Conservation (phyloP, 2,329 filamentous ascomycete genomes). For the Sodiomyces alkalinus region DNA sequence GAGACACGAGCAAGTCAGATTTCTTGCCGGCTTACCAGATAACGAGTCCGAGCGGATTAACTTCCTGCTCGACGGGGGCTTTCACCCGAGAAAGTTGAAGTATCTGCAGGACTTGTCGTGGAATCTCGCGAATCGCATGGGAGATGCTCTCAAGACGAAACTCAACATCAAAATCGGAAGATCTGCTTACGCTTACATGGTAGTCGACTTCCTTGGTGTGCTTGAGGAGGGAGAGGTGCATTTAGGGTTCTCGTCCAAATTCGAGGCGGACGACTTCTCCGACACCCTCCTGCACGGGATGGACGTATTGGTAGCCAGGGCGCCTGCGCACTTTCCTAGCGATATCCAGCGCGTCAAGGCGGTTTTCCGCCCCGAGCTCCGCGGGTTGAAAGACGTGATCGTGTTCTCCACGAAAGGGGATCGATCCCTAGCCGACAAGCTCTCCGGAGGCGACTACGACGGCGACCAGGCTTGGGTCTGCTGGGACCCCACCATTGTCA, state of each 20-base stretch:
- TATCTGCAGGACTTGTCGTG: conserved; percentile 33
- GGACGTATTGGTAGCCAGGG: conserved; percentile 52
- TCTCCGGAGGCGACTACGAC: conserved; percentile 72
- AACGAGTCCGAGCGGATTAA: conserved; percentile 34
- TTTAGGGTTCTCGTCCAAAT: conserved; percentile 51
- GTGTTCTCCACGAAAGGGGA: conserved; percentile 55
- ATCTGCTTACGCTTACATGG: conserved; percentile 50
- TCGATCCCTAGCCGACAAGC: conserved; percentile 48
- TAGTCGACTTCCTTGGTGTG: conserved; percentile 48
- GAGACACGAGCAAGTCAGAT: conserved; percentile 22
- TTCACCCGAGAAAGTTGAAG: conserved; percentile 30
- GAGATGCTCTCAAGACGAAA: conserved; percentile 34
- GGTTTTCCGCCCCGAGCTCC: conserved; percentile 43
- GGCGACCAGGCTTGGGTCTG: conserved; percentile 67
- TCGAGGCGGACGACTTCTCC: conserved; percentile 38
- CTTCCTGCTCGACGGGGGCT: conserved; percentile 44
- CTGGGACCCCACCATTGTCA: conserved; percentile 52
- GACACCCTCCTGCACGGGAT: conserved; percentile 38
- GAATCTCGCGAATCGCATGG: conserved; percentile 33
- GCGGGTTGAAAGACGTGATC: conserved; percentile 60
- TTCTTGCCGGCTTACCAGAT: conserved; percentile 33
- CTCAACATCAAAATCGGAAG: conserved; percentile 45
- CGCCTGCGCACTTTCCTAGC: conserved; percentile 52
- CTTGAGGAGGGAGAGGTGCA: conserved; percentile 53
- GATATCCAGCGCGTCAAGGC: conserved; percentile 57